Conservation (phyloP, 371 early-diverging fungal species). For the Actinomortierella ambigua region DNA sequence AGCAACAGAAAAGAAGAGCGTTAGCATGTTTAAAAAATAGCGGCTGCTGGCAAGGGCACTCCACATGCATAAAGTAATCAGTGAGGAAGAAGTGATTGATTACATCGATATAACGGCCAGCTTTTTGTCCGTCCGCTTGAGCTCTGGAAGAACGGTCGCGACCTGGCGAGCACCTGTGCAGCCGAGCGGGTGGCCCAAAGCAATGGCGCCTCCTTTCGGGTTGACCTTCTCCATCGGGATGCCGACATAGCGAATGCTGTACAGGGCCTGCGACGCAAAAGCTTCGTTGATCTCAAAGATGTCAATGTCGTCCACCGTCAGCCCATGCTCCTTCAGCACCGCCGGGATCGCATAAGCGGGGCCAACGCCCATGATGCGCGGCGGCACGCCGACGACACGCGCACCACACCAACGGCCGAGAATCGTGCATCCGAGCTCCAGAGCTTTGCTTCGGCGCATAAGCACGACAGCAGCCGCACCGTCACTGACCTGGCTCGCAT, state of each 20-base stretch:
- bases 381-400: slow-evolving; percentile 93
- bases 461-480: slow-evolving; percentile 97
- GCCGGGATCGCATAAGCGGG: slow-evolving; percentile 94
- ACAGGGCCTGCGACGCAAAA: slow-evolving; percentile 97
- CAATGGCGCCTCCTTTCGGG: slow-evolving; percentile 98
- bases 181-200: slow-evolving; percentile 94
- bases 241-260: slow-evolving; percentile 89
- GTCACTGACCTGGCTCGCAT: slow-evolving; percentile 97
- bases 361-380: slow-evolving; percentile 97
- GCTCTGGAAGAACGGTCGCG: slow-evolving; percentile 91
- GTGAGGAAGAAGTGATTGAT: slow-evolving; percentile 44
- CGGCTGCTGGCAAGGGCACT: slow-evolving; percentile 77
- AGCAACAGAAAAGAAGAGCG: background rate
- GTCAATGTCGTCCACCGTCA: slow-evolving; percentile 80
- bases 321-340: slow-evolving; percentile 82
- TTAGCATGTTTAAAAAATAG: slow-evolving; percentile 3
- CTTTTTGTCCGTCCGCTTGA: slow-evolving; percentile 84
- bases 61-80: no score
- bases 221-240: slow-evolving; percentile 91
- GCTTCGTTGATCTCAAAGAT: slow-evolving; percentile 95
- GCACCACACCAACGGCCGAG: slow-evolving; percentile 90
- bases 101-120: slow-evolving; percentile 88
- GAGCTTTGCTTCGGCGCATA: slow-evolving; percentile 92
- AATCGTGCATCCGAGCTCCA: slow-evolving; percentile 86
- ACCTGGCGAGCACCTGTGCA: slow-evolving; percentile 96